A percentile compares a stretch with the other conserved stretches of the same genome.
phyloP scores from a whole-genome alignment of 305 asterid species.

The Lippia alba region DNA sequence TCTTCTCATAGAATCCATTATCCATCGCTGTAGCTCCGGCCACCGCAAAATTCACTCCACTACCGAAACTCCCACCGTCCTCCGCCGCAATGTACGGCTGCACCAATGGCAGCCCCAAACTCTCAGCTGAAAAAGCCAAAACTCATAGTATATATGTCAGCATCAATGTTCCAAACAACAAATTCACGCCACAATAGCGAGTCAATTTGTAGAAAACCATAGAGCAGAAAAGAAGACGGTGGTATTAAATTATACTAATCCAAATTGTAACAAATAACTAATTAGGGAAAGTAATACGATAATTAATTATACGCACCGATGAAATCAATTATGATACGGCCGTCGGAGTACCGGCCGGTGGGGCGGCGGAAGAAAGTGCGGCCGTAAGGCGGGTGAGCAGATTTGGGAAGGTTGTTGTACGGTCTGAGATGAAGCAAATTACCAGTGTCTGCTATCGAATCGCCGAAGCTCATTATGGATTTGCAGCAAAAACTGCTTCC shows the following conservation, averaged over 20 bases:
- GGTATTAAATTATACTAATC: no score
- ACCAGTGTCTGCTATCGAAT: slow-evolving; percentile 65
- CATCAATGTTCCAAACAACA: no score
- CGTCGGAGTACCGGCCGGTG: slow-evolving; percentile 67
- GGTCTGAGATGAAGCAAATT: slow-evolving; percentile 35
- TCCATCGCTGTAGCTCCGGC: slow-evolving; percentile 65
- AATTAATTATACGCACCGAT: slow-evolving; percentile 41
- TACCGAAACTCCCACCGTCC: slow-evolving; percentile 28
- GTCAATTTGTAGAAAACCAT: no score
- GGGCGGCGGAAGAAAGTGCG: slow-evolving; percentile 65
- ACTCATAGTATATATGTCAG: not conserved
- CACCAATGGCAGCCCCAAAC: slow-evolving; percentile 56
- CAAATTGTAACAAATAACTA: no score
- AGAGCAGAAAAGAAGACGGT: no score
- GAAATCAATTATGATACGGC: slow-evolving; percentile 68
- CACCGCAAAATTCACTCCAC: slow-evolving; percentile 72
- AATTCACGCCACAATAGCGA: no score
- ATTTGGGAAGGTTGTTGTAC: slow-evolving; percentile 1
- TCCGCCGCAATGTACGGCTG: slow-evolving; percentile 42
- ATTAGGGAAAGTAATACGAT: no score
- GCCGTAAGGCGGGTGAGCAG: slow-evolving; percentile 55
- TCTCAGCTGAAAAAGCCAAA: slow-evolving; percentile 48
- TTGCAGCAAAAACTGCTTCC: slow-evolving; percentile 30
- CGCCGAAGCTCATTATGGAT: slow-evolving; percentile 58
- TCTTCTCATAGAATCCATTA: slow-evolving; percentile 31